Base-by-base conservation (phyloP, 257 asterid species). In the Vinca minor region DNA sequence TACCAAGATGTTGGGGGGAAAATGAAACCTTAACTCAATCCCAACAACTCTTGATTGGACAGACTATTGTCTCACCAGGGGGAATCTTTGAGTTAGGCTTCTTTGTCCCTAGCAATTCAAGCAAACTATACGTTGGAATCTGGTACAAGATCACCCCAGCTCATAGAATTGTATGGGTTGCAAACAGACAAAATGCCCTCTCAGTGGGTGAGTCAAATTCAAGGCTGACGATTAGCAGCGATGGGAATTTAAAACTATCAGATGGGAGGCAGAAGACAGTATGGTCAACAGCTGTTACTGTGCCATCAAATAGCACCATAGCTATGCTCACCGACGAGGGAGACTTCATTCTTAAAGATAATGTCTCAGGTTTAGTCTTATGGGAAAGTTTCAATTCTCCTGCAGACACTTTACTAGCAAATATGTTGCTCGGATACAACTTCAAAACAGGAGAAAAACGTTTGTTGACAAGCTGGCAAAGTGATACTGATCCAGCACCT, bases 51-150 rank as follows among this genome's bases (percentile, higher is more conserved):
- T 56, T 69, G 26, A 59, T 50, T 6, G 69, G 72, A 45, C 70
- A 80, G 17, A 81, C 82, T 25, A 55, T 88, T 55, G 35, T 69
- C 65, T 88, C 96, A 50, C 39, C 76, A 23, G 63, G 72, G 3
- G 48, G 71, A 13, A 72, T 78, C 52, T 86, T 84, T 72, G 93
- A 86, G 78, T 79, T 88, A 36, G 96, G 96, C 13, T 86, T 88
- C 84, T 88, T 86, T 77, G 10, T 21, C 15, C 69, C 86, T 32
- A 71, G 63, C 17, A 39, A 21, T 8, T 59, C 87, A 0, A 63
- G 72, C 49, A 54, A 48, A n/a, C 71, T 76, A 75, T 84, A 88
- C 75, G 45, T 88, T 64, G 96, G 96, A 31, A 77, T 88, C 48
- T 86, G 96, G 93, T 77, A 77, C 85, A 84, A 79, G 65, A 75